Evolutionary conservation across 345 rosid species (phyloP).

Genomic region (Mallotus nudiflorus): DNA sequence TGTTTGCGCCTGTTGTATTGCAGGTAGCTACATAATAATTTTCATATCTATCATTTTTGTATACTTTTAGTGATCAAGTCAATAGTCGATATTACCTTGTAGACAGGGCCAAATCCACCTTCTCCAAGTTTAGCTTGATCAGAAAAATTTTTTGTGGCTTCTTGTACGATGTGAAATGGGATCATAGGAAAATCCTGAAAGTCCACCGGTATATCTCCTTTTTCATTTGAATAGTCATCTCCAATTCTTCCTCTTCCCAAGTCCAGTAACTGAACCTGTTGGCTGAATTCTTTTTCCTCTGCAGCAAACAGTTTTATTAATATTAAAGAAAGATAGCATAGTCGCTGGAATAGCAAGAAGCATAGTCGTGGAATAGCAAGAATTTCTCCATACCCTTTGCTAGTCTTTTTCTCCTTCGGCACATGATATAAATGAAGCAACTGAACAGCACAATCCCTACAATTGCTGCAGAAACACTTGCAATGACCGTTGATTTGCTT

Average conservation of each 20-base stretch:
- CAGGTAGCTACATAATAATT: too few relatives aligned
- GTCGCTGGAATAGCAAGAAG: too few relatives aligned
- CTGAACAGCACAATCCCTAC: not conserved
- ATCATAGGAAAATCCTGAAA: conserved; percentile 29
- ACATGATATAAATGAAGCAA: not conserved
- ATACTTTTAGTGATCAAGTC: too few relatives aligned
- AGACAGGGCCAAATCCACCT: conserved; percentile 53
- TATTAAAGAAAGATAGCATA: not conserved
- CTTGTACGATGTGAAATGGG: conserved; percentile 8
- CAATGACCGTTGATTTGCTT: not conserved
- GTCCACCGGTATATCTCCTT: conserved; percentile 16
- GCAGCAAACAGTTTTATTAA: not conserved
- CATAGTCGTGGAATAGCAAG: not conserved
- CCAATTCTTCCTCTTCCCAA: not conserved
- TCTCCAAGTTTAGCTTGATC: conserved; percentile 43
- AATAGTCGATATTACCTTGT: conserved; percentile 32
- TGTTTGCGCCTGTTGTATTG: too few relatives aligned
- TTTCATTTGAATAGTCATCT: not conserved
- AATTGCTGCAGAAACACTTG: conserved; percentile 1
- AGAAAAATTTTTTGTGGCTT: conserved; percentile 35
- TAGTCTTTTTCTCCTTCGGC: conserved; percentile 15
- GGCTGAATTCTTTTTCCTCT: conserved; percentile 17
- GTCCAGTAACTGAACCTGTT: conserved; percentile 21
- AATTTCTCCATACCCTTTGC: not conserved
- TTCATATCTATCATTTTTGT: too few relatives aligned